Percentiles rank a stretch among this genome's conserved stretches.
Evolutionary conservation across 2,329 filamentous ascomycete genomes (phyloP).

Genomic region (Colletotrichum neosansevieriae): DNA sequence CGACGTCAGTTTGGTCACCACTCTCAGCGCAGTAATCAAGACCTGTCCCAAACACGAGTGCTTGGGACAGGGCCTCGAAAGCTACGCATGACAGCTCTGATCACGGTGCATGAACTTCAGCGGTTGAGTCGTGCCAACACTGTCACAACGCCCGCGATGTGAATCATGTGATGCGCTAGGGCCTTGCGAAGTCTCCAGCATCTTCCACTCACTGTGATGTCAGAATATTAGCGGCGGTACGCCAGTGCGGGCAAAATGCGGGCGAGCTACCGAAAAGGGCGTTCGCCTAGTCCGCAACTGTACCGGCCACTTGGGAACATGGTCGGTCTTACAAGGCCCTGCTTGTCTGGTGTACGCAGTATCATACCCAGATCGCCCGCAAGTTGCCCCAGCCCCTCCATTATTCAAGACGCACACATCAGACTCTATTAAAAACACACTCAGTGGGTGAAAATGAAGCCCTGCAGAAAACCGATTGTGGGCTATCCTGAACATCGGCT

Average conservation of each 20-base stretch:
- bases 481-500: neutral
- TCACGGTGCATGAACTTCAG: slow-evolving; percentile 1
- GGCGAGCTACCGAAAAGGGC: slow-evolving; percentile 33
- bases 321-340: slow-evolving; percentile 23
- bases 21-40: slow-evolving; percentile 10
- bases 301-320: slow-evolving; percentile 37
- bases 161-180: slow-evolving; percentile 5
- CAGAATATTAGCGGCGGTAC: slow-evolving; percentile 8
- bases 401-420: neutral
- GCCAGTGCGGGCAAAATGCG: neutral
- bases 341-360: slow-evolving; percentile 25
- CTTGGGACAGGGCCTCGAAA: neutral
- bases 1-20: slow-evolving; percentile 4
- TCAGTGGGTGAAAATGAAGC: neutral
- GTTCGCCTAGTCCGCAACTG: slow-evolving; percentile 22
- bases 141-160: slow-evolving; percentile 24
- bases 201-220: slow-evolving; percentile 2
- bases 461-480: neutral
- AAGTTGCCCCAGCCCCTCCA: slow-evolving; percentile 10
- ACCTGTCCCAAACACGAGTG: neutral
- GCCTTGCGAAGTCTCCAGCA: slow-evolving; percentile 5
- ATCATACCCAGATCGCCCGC: slow-evolving; percentile 27
- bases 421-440: neutral
- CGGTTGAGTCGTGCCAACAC: slow-evolving; percentile 6
- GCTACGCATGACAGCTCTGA: slow-evolving; percentile 8